Base-by-base conservation (phyloP, 1,284 basidiomycete genomes). In the Puccinia polysora region DNA sequence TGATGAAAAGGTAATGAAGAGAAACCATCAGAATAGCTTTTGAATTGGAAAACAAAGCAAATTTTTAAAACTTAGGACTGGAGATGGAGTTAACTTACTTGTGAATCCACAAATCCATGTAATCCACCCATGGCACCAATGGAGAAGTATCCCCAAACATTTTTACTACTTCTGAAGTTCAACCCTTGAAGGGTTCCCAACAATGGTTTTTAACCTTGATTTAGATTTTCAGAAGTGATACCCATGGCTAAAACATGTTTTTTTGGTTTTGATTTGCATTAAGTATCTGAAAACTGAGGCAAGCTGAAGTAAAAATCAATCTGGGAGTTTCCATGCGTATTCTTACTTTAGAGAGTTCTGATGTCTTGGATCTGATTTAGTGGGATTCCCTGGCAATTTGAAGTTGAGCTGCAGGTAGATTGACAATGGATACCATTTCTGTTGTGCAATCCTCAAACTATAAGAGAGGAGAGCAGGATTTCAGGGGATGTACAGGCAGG, bases 131-230 rank as follows among this genome's bases (percentile, higher is more conserved):
- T 88, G 45, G 89, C 88, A 68, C 87, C 88, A 78, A 99, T 95
- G 25, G 95, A 97, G 85, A 99, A 99, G 84, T 99, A 82, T 77
- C 96, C 96, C 96, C 96, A 99, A 73, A 97, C 94, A 76, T 97
- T 97, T 52, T 92, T 97, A 81, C 90, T 96, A 40, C 94, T 97
- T 67, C 96, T 89, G 88, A 99, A 99, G 82, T 97, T 99, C 78
- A 98, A 90, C 81, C 98, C 96, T 80, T 97, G 93, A 15, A 99
- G 84, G 52, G 90, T 88, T 77, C 96, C 96, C 15, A 91, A 95
- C 8, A 95, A 97, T 3, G 96, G 96, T 82, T 98, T 98, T 86
- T 98, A 99, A 18, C 96, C 96, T 15, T 95, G 95, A 79, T 98
- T 96, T 28, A 96, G 96, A 82, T 99, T 98, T 83, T 99, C 96